phyloP scores from a whole-genome alignment of 2,329 filamentous ascomycete genomes.

The Hymenoscyphus albidus region DNA sequence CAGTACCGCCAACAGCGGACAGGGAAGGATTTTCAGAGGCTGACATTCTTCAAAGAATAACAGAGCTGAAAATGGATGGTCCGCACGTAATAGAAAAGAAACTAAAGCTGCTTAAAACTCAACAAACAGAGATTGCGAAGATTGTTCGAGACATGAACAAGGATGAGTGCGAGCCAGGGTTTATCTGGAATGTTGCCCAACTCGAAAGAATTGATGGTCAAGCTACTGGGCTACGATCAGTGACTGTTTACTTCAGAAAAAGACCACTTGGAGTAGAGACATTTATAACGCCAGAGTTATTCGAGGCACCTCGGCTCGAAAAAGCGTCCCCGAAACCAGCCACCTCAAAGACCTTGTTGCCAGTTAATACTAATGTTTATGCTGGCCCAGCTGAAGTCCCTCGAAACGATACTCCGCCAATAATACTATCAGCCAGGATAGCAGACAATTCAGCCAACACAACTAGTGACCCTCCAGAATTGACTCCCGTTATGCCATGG shows the following conservation, averaged over 20 bases:
- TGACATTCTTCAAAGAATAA: conserved; percentile 7
- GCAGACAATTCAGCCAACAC: background rate
- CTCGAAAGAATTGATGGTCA: conserved; percentile 5
- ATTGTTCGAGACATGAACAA: conserved; percentile 1
- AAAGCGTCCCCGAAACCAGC: background rate
- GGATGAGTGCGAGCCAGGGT: background rate
- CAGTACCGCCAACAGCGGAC: background rate
- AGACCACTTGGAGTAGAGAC: background rate
- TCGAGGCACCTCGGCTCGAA: background rate
- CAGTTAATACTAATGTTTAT: background rate
- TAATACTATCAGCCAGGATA: background rate
- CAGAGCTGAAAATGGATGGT: background rate
- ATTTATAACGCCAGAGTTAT: background rate
- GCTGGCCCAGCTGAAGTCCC: background rate
- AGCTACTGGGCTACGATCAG: conserved; percentile 1
- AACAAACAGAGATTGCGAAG: conserved; percentile 1
- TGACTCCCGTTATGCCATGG: background rate
- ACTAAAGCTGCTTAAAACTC: conserved; percentile 4
- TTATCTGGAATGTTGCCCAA: conserved; percentile 4
- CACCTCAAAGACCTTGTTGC: background rate
- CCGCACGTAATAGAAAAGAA: conserved; percentile 7
- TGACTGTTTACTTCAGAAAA: conserved; percentile 7
- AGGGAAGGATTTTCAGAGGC: conserved; percentile 11
- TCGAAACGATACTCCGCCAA: background rate
- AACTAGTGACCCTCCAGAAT: background rate